Evolutionary conservation across 257 asterid genomes (phyloP), one percentile per base, ranked within the genome.

Genomic region (Capsicum pubescens): DNA sequence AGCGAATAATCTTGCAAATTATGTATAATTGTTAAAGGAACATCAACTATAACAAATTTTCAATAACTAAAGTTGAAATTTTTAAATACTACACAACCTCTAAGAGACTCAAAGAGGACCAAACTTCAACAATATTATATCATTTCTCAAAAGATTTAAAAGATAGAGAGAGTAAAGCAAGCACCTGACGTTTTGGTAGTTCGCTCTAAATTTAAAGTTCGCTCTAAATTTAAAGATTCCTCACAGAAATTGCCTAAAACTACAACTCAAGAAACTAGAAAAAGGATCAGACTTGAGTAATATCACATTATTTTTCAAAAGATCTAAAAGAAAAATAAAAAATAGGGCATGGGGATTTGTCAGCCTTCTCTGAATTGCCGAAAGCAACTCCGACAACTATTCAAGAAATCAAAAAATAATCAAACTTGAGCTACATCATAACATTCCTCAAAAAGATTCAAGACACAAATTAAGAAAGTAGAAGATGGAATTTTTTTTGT

Each of bases 101-200:
- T 21, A 66, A 68, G 55, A 67, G 8, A 36, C 17, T 54, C 79
- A 61, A 58, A 77, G 12, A 69, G 54, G 26, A n/a, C 71, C 19
- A 60, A 85, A 85, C 87, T 79, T 82, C 52, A 74, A 44, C 85
- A 71, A 32, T 6, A 66, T 66, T 46, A 66, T 15, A 12, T 14
- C 19, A 32, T 66, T 66, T 66, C 48, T 0, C 46, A 66, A 12
- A 35, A 74, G 85, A 85, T 80, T 68, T 70, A 8, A 39, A 4
- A 39, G 44, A 52, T 39, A 69, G 83, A 36, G 14, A 52, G 66
- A 60, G 76, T 66, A 82, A 81, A 79, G 21, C 70, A 74, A 81
- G 61, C 68, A 89, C 88, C 90, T 85, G 87, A 60, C 83, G 39
- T 21, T 78, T 39, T 35, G 83, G 58, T 84, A 85, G 83, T 71